These are phyloP conservation scores for Macrophomina phaseolina DNA, from an alignment of 2,329 filamentous ascomycete species.

Conservation along the genomic window DNA sequence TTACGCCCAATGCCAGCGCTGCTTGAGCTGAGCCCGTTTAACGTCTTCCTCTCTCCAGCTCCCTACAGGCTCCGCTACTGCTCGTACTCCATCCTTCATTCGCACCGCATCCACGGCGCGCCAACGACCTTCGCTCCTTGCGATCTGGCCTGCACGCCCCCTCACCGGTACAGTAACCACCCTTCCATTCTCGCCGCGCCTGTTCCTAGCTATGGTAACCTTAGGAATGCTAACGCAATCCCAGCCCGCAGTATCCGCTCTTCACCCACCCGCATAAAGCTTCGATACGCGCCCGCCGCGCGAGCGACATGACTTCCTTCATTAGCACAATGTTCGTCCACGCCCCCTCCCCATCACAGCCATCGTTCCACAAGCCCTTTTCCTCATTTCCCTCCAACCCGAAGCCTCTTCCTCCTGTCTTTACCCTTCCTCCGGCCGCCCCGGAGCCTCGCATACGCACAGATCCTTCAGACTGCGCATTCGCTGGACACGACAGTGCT, in stretches of 20 bases:
- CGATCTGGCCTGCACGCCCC: not conserved
- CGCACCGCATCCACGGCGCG: not conserved
- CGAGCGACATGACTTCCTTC: slow-evolving; percentile 71
- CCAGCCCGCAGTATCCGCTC: slow-evolving; percentile 11
- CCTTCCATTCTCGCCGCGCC: slow-evolving; percentile 24
- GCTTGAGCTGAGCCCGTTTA: slow-evolving; percentile 2
- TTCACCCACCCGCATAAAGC: slow-evolving; percentile 19
- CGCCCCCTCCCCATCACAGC: slow-evolving; percentile 39
- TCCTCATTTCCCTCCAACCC: slow-evolving; percentile 40
- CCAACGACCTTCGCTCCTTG: slow-evolving; percentile 1
- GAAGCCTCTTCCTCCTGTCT: slow-evolving; percentile 50
- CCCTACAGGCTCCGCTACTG: slow-evolving; percentile 15
- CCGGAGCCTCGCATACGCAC: slow-evolving; percentile 15
- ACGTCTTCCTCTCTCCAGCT: slow-evolving; percentile 14
- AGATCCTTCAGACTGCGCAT: slow-evolving; percentile 18
- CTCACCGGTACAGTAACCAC: slow-evolving; percentile 14
- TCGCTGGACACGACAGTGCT: slow-evolving; percentile 26
- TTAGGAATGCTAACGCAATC: slow-evolving; percentile 27
- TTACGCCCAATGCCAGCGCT: slow-evolving; percentile 25
- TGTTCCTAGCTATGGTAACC: slow-evolving; percentile 21
- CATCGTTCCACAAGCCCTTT: slow-evolving; percentile 41
- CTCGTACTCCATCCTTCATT: slow-evolving; percentile 7
- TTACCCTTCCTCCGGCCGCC: slow-evolving; percentile 48
- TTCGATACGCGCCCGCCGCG: slow-evolving; percentile 10
- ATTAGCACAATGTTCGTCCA: slow-evolving; percentile 79